Evolutionary conservation across 345 rosid species (phyloP).

Genomic region (Heritiera fomes): DNA sequence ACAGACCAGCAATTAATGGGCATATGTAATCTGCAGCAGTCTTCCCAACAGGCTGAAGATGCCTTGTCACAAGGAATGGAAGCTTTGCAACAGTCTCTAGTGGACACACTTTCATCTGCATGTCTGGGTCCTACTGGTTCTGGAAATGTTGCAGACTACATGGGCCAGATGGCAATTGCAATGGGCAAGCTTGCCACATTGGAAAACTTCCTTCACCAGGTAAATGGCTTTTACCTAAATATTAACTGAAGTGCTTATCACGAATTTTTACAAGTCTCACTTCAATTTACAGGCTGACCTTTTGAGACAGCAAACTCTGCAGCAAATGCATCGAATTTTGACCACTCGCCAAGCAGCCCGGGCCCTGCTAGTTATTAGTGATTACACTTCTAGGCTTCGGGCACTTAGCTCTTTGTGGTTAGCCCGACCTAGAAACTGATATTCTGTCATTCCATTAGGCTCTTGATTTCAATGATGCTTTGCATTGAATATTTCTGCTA

Average conservation of each 20-base stretch:
- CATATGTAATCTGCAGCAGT: constrained; percentile 88
- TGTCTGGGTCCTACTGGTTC: constrained; percentile 62
- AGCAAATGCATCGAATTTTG: constrained; percentile 81
- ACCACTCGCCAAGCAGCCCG: constrained; percentile 92
- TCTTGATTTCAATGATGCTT: constrained; percentile 1
- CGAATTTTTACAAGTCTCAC: background rate
- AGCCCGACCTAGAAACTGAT: constrained; percentile 76
- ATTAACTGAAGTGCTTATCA: background rate
- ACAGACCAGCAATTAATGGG: constrained; percentile 93
- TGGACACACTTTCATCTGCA: constrained; percentile 72
- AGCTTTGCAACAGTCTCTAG: constrained; percentile 88
- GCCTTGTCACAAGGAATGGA: constrained; percentile 98
- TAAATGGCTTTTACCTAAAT: constrained; percentile 21
- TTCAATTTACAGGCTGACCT: constrained; percentile 72
- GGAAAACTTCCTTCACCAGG: constrained; percentile 93
- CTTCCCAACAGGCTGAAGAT: constrained; percentile 98
- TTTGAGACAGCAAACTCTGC: constrained; percentile 86
- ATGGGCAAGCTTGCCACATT: constrained; percentile 84
- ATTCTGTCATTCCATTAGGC: background rate
- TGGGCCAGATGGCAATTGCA: constrained; percentile 94
- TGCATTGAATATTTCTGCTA: background rate
- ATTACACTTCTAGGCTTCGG: constrained; percentile 73
- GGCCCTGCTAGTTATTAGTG: constrained; percentile 76
- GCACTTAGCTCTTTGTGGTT: constrained; percentile 96
- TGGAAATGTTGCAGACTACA: constrained; percentile 79